Base-by-base conservation (phyloP, 257 asterid species). In the Plantago ovata region DNA sequence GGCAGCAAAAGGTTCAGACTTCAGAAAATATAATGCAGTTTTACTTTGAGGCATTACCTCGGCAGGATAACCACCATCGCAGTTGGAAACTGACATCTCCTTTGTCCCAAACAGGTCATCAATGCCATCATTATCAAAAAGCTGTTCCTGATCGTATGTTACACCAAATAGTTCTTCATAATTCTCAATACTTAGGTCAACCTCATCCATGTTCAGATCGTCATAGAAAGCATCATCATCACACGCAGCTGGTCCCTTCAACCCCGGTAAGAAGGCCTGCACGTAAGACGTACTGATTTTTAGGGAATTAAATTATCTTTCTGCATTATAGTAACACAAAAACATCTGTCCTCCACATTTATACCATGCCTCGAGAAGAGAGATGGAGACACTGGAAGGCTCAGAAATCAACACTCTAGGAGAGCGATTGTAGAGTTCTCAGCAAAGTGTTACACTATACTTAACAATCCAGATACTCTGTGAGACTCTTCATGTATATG, bases 151-250 rank as follows among this genome's bases (percentile, higher is more conserved):
- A 64, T 78, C 72, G 66, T 78, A 67, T 28, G 78, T 38, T 53
- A 49, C 61, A 58, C 78, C 74, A 63, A 82, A 82, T 41, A 79
- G 79, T 53, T 78, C 83, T 50, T 78, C 81, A 45, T 81, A 81
- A 68, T 76, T 81, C 71, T 78, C 85, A 43, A 81, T 68, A 67
- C 74, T 58, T 53, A 81, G 28, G 70, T 81, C 89, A 52, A 76
- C 66, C 67, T 79, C 79, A 61, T 81, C 89, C 81, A 67, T 76
- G 66, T 69, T 69, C 50, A 79, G 69, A 61, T 69, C 69, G 64
- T 72, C 77, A 60, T 72, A 72, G 48, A 70, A 71, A 71, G 57
- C 66, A 64, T 74, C 85, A 64, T 74, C 75, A 55, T 69, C 78
- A 45, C 62, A 72, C 50, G 52, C 18, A 52, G 48, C 62, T 63